These are phyloP conservation scores for Dissophora globulifera DNA, from an alignment of 192 early-diverging fungal genomes.

Conservation along the genomic window DNA sequence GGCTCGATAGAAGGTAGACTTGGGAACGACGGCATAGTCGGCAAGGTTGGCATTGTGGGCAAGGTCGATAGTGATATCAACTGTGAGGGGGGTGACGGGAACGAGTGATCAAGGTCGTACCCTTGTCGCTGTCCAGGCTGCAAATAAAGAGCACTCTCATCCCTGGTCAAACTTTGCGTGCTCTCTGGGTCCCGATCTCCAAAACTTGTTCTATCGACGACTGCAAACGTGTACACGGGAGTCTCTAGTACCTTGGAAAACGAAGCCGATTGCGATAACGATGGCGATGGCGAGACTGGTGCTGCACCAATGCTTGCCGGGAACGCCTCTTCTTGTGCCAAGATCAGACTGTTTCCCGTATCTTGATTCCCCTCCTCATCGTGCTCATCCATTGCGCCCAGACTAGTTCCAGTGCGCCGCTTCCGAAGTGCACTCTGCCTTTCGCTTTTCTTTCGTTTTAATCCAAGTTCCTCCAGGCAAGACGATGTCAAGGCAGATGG, in stretches of 20 bases:
- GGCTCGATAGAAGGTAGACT: too few species aligned
- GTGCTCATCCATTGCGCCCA: neutral
- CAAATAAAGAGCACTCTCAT: neutral
- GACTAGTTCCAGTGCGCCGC: neutral
- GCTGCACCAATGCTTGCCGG: neutral
- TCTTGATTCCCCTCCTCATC: neutral
- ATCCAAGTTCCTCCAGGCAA: slow-evolving; percentile 9
- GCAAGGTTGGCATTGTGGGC: too few species aligned
- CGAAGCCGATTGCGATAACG: neutral
- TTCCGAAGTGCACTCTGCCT: neutral
- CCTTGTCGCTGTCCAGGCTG: neutral
- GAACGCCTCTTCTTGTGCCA: neutral
- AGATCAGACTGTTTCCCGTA: neutral
- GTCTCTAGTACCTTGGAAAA: neutral
- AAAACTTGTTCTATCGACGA: neutral
- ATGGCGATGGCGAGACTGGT: neutral
- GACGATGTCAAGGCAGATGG: slow-evolving; percentile 1
- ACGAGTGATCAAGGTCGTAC: neutral
- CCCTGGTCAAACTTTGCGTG: neutral
- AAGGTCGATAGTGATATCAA: too few species aligned
- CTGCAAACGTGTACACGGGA: neutral
- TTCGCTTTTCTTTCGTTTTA: neutral
- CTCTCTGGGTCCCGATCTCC: neutral
- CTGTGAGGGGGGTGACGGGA: too few species aligned
- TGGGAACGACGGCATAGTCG: too few species aligned